A percentile compares a stretch with the other conserved stretches of the same genome.
These are phyloP conservation scores for Lachancea nothofagi DNA, from an alignment of 805 yeast species.

Conservation along the genomic window DNA sequence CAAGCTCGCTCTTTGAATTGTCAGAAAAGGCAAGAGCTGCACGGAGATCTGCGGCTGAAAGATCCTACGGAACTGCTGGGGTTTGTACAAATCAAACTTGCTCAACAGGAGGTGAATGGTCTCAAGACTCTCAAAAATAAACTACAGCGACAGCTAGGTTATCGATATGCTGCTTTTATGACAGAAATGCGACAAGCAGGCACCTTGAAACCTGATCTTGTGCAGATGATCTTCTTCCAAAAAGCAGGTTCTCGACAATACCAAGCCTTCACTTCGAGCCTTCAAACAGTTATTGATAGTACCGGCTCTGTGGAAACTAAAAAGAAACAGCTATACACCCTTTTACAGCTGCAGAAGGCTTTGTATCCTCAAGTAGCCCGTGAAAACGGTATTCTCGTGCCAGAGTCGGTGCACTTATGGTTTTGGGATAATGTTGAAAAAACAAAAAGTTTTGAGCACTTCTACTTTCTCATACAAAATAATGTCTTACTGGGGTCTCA, in stretches of 20 bases:
- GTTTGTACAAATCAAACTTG: background rate
- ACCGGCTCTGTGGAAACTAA: constrained; percentile 8
- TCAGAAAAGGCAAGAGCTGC: background rate
- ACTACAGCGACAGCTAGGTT: constrained; percentile 11
- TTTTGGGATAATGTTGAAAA: constrained; percentile 19
- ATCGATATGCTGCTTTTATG: constrained; percentile 9
- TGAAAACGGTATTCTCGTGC: constrained; percentile 15
- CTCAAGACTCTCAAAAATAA: constrained; percentile 16
- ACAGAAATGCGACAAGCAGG: constrained; percentile 5
- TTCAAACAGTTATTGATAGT: constrained; percentile 5
- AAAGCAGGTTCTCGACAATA: constrained; percentile 14
- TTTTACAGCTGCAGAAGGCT: constrained; percentile 19
- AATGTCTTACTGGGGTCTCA: constrained; percentile 20
- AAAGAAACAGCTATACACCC: constrained; percentile 15
- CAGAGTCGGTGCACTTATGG: constrained; percentile 26
- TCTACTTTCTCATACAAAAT: constrained; percentile 22
- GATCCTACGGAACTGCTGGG: constrained; percentile 1
- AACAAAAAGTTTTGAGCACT: constrained; percentile 21
- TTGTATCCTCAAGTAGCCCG: constrained; percentile 14
- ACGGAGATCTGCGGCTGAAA: background rate
- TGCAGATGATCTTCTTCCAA: constrained; percentile 14
- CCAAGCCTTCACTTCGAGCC: constrained; percentile 10
- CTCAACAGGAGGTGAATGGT: background rate
- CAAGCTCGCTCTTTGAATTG: background rate
- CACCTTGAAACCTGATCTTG: constrained; percentile 4